A percentile compares a stretch with the other conserved stretches of the same genome.
phyloP scores from a whole-genome alignment of 345 rosid species.

The Pugionium dolabratum region DNA sequence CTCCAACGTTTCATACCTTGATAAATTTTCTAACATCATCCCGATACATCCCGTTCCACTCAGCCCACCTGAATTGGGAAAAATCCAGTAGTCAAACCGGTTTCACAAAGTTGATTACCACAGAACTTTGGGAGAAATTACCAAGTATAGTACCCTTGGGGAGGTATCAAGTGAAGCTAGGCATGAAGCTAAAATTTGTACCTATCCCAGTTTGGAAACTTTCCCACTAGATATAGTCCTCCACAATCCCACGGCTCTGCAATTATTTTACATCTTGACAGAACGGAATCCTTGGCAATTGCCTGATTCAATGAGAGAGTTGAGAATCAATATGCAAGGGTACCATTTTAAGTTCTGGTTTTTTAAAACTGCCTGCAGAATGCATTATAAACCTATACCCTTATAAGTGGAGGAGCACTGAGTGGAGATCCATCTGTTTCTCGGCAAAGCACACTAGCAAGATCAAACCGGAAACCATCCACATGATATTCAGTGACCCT shows the following conservation, averaged over 20 bases:
- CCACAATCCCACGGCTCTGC: slow-evolving; percentile 99
- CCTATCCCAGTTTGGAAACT: slow-evolving; percentile 98
- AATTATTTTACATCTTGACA: slow-evolving; percentile 88
- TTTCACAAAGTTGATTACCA: slow-evolving; percentile 3
- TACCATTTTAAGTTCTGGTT: not conserved
- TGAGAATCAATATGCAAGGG: slow-evolving; percentile 6
- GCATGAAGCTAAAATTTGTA: slow-evolving; percentile 33
- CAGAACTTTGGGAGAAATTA: slow-evolving; percentile 3
- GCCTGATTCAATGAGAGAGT: slow-evolving; percentile 53
- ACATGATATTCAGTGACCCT: slow-evolving; percentile 87
- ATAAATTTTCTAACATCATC: slow-evolving; percentile 83
- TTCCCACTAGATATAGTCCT: slow-evolving; percentile 91
- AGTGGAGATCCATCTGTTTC: slow-evolving; percentile 90
- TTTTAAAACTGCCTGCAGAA: not conserved
- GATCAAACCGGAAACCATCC: slow-evolving; percentile 97
- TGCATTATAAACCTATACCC: slow-evolving; percentile 49
- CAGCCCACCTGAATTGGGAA: slow-evolving; percentile 77
- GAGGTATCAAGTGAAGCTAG: slow-evolving; percentile 5
- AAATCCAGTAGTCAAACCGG: slow-evolving; percentile 19
- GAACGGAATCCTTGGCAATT: slow-evolving; percentile 73
- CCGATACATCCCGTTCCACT: slow-evolving; percentile 97
- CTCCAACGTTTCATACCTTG: slow-evolving; percentile 52
- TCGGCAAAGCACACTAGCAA: slow-evolving; percentile 92
- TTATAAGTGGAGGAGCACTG: slow-evolving; percentile 72
- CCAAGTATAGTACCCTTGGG: not conserved